These are phyloP conservation scores for Protomyces macrosporus DNA, from an alignment of 1,139 yeast genomes.

Conservation along the genomic window DNA sequence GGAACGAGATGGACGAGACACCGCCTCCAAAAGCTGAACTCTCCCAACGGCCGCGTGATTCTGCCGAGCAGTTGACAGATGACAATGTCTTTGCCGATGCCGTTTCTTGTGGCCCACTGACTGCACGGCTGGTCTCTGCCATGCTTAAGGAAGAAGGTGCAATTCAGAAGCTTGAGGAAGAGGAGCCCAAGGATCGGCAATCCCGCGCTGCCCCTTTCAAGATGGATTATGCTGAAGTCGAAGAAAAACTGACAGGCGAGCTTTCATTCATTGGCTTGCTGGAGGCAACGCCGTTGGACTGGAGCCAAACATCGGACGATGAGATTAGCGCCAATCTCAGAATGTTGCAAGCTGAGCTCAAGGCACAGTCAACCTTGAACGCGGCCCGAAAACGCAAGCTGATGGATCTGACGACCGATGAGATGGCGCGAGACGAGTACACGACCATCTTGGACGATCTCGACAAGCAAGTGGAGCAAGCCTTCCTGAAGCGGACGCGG, in stretches of 20 bases:
- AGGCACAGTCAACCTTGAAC: conserved; percentile 58
- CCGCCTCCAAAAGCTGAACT: conserved; percentile 1
- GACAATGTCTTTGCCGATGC: conserved; percentile 63
- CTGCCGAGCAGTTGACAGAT: conserved; percentile 57
- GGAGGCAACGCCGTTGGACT: conserved; percentile 49
- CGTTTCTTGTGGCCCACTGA: conserved; percentile 86
- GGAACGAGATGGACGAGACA: conserved; percentile 72
- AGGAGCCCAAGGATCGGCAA: conserved; percentile 34
- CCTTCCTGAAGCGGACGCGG: conserved; percentile 75
- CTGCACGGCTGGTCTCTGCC: conserved; percentile 79
- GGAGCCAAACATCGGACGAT: conserved; percentile 77
- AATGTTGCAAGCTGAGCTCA: conserved; percentile 61
- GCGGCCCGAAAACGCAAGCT: conserved; percentile 61
- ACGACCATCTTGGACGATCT: conserved; percentile 82
- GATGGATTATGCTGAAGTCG: conserved; percentile 71
- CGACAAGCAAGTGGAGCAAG: conserved; percentile 95
- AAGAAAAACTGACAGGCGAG: conserved; percentile 81
- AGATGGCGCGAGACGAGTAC: conserved; percentile 93
- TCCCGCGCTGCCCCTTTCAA: conserved; percentile 2
- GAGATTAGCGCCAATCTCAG: conserved; percentile 86
- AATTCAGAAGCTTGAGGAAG: conserved; percentile 37
- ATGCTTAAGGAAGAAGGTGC: conserved; percentile 50
- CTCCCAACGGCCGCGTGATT: conserved; percentile 41
- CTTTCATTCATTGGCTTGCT: conserved; percentile 85
- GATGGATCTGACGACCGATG: conserved; percentile 76